Conservation (phyloP, 1,284 basidiomycete genomes). For the Volvariella volvacea region DNA sequence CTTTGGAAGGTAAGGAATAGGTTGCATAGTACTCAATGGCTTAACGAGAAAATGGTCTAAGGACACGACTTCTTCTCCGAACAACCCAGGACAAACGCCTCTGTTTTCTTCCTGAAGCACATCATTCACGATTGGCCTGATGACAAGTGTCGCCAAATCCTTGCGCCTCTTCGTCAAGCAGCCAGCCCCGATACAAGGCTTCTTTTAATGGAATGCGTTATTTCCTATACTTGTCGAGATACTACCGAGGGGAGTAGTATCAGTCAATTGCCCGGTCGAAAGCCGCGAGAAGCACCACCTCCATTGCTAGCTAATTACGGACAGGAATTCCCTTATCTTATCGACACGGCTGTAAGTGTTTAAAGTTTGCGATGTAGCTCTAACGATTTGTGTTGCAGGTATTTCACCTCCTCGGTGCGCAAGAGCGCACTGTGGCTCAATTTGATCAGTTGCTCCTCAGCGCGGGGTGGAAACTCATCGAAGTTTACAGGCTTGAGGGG, state of each 20-base stretch:
- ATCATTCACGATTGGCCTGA: conserved; percentile 30
- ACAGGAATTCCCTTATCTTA: conserved; percentile 18
- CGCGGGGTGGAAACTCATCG: conserved; percentile 20
- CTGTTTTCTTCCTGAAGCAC: too few relatives aligned
- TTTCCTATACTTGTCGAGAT: conserved; percentile 23
- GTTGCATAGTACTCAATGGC: too few relatives aligned
- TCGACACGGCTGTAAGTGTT: conserved; percentile 19
- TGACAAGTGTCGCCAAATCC: conserved; percentile 19
- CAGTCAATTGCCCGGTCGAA: conserved; percentile 9
- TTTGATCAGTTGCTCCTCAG: conserved; percentile 14
- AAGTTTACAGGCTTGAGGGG: conserved; percentile 8
- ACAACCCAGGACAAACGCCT: too few relatives aligned
- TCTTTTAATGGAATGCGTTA: conserved; percentile 25
- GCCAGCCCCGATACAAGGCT: conserved; percentile 24
- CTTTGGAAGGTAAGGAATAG: conserved; percentile 18
- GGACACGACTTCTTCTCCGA: too few relatives aligned
- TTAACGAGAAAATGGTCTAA: too few relatives aligned
- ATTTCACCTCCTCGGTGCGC: conserved; percentile 19
- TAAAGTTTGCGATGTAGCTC: background rate
- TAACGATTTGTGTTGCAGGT: conserved; percentile 14
- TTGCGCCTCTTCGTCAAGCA: conserved; percentile 23
- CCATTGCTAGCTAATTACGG: conserved; percentile 24
- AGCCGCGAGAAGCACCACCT: conserved; percentile 16
- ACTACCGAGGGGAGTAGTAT: background rate
- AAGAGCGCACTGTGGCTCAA: conserved; percentile 20